A percentile compares a stretch with the other conserved stretches of the same genome.
Conservation (phyloP, 352 stramenopile genomes). For the Paralagenidium karlingii region DNA sequence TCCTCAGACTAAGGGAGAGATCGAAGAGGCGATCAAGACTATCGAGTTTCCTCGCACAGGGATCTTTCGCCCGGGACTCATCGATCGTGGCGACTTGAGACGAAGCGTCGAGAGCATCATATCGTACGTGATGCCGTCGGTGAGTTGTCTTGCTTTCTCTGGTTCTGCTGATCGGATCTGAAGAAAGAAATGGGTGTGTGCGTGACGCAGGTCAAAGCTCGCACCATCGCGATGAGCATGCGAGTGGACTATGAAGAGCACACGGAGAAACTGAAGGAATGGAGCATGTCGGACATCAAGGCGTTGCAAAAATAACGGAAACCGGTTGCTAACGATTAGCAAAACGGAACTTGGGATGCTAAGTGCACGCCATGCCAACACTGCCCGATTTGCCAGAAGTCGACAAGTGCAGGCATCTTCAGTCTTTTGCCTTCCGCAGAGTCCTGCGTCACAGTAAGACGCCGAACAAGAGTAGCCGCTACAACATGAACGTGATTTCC, state of each 20-base stretch:
- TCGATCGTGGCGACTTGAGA: constrained; percentile 41
- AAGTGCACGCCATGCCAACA: too few species aligned
- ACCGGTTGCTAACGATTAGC: too few species aligned
- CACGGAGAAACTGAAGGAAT: constrained; percentile 26
- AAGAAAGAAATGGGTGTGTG: background rate
- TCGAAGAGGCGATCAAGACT: constrained; percentile 44
- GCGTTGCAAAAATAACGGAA: too few species aligned
- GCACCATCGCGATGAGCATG: constrained; percentile 50
- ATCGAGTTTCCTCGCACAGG: constrained; percentile 35
- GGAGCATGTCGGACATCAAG: constrained; percentile 38
- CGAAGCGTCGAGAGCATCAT: constrained; percentile 39
- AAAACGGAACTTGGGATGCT: too few species aligned
- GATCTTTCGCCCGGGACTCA: constrained; percentile 44
- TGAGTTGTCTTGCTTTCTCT: too few species aligned
- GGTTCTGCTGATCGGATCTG: background rate
- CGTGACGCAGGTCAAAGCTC: constrained; percentile 20
- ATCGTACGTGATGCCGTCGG: constrained; percentile 29
- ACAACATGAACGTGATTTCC: too few species aligned
- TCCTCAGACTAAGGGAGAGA: constrained; percentile 60
- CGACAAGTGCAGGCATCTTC: too few species aligned
- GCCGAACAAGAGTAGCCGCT: too few species aligned
- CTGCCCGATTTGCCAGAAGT: too few species aligned
- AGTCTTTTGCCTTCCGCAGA: too few species aligned
- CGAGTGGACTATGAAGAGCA: constrained; percentile 45
- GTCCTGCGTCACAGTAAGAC: too few species aligned